phyloP scores from a whole-genome alignment of 2,329 filamentous ascomycete species.

The Byssochlamys sp. region DNA sequence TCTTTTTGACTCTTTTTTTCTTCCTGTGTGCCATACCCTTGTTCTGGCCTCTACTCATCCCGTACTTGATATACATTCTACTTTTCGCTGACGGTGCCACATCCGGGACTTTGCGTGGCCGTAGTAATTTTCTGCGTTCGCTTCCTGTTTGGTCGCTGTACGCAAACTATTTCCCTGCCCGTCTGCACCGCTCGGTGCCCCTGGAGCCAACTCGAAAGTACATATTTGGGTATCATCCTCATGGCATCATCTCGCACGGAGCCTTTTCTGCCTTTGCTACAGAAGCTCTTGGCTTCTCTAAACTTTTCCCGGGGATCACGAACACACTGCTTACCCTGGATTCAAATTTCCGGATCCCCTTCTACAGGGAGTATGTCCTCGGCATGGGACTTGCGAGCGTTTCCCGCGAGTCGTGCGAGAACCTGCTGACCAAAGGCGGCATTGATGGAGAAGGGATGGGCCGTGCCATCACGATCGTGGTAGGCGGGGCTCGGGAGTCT shows the following conservation, averaged over 20 bases:
- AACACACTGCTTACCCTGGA: slow-evolving; percentile 92
- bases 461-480: slow-evolving; percentile 89
- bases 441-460: slow-evolving; percentile 73
- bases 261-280: slow-evolving; percentile 86
- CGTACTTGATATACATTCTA: slow-evolving; percentile 70
- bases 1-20: slow-evolving; percentile 71
- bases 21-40: slow-evolving; percentile 82
- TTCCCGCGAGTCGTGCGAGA: slow-evolving; percentile 82
- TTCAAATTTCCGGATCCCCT: slow-evolving; percentile 83
- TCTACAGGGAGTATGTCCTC: slow-evolving; percentile 91
- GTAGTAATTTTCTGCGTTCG: slow-evolving; percentile 64
- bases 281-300: slow-evolving; percentile 74
- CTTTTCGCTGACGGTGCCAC: slow-evolving; percentile 68
- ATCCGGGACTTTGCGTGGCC: slow-evolving; percentile 63
- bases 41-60: slow-evolving; percentile 69
- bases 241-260: slow-evolving; percentile 95
- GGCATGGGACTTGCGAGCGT: slow-evolving; percentile 80
- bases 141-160: slow-evolving; percentile 78
- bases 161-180: slow-evolving; percentile 82
- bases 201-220: slow-evolving; percentile 79
- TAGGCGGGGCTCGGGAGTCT: slow-evolving; percentile 85
- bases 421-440: slow-evolving; percentile 72
- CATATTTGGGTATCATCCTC: slow-evolving; percentile 93
- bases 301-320: slow-evolving; percentile 87
- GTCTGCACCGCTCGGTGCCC: slow-evolving; percentile 71